A percentile compares a stretch with the other conserved stretches of the same genome.
Evolutionary conservation across 139 green algal species (phyloP).

Genomic region (Micromonas pusilla): DNA sequence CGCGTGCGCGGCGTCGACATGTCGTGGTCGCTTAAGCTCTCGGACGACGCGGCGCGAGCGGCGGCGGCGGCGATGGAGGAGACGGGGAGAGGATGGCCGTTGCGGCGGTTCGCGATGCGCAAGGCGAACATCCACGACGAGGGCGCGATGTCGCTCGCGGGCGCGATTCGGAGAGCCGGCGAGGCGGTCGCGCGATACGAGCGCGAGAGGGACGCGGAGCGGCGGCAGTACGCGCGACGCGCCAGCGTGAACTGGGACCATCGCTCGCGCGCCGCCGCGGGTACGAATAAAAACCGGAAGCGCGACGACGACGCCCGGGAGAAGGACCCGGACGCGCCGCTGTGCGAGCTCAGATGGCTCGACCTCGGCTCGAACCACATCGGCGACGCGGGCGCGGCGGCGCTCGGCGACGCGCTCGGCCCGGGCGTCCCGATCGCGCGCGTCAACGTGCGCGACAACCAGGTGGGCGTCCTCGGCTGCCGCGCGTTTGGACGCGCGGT

Average conservation of each 20-base stretch:
- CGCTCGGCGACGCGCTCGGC: background rate
- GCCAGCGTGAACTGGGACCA: background rate
- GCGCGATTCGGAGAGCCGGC: background rate
- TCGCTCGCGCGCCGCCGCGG: no score
- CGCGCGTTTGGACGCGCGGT: background rate
- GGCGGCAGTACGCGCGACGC: no score
- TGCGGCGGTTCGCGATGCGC: background rate
- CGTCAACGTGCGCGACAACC: background rate
- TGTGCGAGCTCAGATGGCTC: slow-evolving; percentile 14
- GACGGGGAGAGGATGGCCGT: background rate
- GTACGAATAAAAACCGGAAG: background rate
- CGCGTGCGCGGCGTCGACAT: background rate
- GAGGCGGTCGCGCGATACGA: background rate
- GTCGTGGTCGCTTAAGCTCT: slow-evolving; percentile 4
- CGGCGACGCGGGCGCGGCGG: background rate
- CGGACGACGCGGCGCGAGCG: background rate
- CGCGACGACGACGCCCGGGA: no score
- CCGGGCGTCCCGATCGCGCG: background rate
- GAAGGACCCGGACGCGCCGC: background rate
- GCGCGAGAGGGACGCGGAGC: background rate
- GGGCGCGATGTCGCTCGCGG: background rate
- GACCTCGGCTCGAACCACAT: slow-evolving; percentile 24
- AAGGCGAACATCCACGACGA: background rate
- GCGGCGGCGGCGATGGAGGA: background rate
- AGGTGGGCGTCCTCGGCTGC: background rate